Conservation (phyloP, 768 basidiomycete genomes). For the Suillus tomentosus region DNA sequence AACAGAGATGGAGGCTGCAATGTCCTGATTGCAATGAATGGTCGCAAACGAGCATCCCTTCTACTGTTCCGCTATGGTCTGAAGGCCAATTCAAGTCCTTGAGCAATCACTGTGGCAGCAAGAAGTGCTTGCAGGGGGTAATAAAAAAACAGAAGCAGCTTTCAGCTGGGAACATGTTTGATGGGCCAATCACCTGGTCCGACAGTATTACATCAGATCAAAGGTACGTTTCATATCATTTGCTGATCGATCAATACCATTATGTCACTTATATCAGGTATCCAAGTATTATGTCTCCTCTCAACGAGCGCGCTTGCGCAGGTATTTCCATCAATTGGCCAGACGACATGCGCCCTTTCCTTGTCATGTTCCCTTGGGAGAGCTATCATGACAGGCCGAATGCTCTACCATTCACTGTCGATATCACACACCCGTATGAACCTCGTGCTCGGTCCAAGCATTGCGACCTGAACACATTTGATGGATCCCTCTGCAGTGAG, state of each 20-base stretch:
- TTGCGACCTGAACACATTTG: not conserved
- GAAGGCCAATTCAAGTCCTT: not conserved
- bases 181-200: not conserved
- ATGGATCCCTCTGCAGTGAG: not conserved
- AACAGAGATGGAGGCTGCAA: too few relatives aligned
- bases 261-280: too few relatives aligned
- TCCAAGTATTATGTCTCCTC: too few relatives aligned
- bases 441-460: not conserved
- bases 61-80: not conserved
- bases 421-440: not conserved
- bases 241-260: too few relatives aligned
- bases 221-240: not conserved
- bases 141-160: not conserved
- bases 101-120: not conserved
- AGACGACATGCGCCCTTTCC: not conserved
- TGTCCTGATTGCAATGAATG: too few relatives aligned
- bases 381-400: not conserved
- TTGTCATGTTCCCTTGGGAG: not conserved
- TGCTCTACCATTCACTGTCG: not conserved
- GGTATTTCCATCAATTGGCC: not conserved
- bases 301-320: not conserved
- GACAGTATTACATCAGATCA: not conserved
- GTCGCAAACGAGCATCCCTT: too few relatives aligned
- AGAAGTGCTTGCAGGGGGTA: not conserved
- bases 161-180: not conserved